Conservation (phyloP, 805 yeast species). For the Yamadazyma insecticola region DNA sequence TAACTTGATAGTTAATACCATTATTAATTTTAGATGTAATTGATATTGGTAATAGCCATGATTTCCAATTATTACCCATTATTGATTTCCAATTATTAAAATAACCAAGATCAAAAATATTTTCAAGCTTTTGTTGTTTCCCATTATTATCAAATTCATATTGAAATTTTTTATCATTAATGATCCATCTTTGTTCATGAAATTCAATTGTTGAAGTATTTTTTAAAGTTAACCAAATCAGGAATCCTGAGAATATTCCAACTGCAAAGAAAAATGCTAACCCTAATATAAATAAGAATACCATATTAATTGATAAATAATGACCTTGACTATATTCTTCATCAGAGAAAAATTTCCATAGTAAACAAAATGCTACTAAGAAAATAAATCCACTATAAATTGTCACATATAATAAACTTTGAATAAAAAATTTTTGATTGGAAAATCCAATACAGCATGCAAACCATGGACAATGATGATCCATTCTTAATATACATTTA, state of each 20-base stretch:
- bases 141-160: slow-evolving; percentile 36
- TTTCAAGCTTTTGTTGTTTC: slow-evolving; percentile 46
- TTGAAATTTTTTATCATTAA: slow-evolving; percentile 23
- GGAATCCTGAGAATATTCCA: slow-evolving; percentile 48
- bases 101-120: slow-evolving; percentile 73
- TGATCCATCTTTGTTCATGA: slow-evolving; percentile 49
- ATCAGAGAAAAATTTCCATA: slow-evolving; percentile 45
- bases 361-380: slow-evolving; percentile 30
- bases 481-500: slow-evolving; percentile 48
- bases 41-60: slow-evolving; percentile 67
- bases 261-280: slow-evolving; percentile 49
- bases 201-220: slow-evolving; percentile 84
- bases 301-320: slow-evolving; percentile 51
- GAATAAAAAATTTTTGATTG: slow-evolving; percentile 78
- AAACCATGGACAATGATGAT: slow-evolving; percentile 85
- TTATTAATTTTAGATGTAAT: slow-evolving; percentile 21
- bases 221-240: slow-evolving; percentile 51
- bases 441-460: slow-evolving; percentile 79
- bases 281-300: slow-evolving; percentile 56
- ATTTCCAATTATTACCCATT: slow-evolving; percentile 64
- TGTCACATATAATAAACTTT: slow-evolving; percentile 57
- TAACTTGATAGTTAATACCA: slow-evolving; percentile 52
- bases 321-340: slow-evolving; percentile 31
- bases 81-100: slow-evolving; percentile 58
- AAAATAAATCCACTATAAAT: slow-evolving; percentile 43